Conservation (phyloP, 1,284 basidiomycete species). For the Lignosus rhinocerotis region DNA sequence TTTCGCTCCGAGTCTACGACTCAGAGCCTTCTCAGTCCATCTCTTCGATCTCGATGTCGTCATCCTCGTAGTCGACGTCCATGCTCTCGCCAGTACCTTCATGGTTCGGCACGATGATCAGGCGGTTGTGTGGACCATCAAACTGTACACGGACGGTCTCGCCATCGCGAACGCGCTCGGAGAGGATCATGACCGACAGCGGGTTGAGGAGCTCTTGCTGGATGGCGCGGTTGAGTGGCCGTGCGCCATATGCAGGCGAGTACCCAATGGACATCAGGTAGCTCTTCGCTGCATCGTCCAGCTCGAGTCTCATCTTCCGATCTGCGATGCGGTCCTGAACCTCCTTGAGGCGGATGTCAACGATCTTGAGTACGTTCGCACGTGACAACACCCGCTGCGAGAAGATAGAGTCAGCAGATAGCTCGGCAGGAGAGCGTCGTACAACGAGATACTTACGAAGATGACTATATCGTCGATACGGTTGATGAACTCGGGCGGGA, state of each 20-base stretch:
- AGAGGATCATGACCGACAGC: slow-evolving; percentile 84
- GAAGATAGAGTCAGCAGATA: slow-evolving; percentile 26
- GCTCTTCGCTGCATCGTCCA: slow-evolving; percentile 79
- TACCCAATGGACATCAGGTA: slow-evolving; percentile 88
- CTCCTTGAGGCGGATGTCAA: slow-evolving; percentile 77
- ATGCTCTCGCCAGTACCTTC: slow-evolving; percentile 57
- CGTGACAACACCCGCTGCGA: slow-evolving; percentile 75
- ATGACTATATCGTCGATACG: slow-evolving; percentile 89
- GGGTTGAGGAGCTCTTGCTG: slow-evolving; percentile 94
- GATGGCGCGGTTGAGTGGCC: slow-evolving; percentile 90
- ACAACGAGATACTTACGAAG: slow-evolving; percentile 61
- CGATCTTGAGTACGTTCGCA: slow-evolving; percentile 78
- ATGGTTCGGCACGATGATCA: slow-evolving; percentile 88
- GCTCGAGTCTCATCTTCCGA: slow-evolving; percentile 77
- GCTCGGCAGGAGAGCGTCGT: not conserved
- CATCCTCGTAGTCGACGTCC: slow-evolving; percentile 58
- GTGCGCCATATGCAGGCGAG: slow-evolving; percentile 84
- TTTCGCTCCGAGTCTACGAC: not conserved
- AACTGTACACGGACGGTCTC: slow-evolving; percentile 80
- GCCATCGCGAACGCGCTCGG: slow-evolving; percentile 81
- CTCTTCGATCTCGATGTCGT: slow-evolving; percentile 73
- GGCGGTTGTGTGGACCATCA: slow-evolving; percentile 81
- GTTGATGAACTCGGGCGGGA: slow-evolving; percentile 94
- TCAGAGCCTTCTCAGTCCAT: slow-evolving; percentile 55
- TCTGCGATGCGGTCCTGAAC: slow-evolving; percentile 68